A percentile compares a stretch with the other conserved stretches of the same genome.
phyloP scores from a whole-genome alignment of 2,329 filamentous ascomycete species.

The Berkeleyomyces basicola region DNA sequence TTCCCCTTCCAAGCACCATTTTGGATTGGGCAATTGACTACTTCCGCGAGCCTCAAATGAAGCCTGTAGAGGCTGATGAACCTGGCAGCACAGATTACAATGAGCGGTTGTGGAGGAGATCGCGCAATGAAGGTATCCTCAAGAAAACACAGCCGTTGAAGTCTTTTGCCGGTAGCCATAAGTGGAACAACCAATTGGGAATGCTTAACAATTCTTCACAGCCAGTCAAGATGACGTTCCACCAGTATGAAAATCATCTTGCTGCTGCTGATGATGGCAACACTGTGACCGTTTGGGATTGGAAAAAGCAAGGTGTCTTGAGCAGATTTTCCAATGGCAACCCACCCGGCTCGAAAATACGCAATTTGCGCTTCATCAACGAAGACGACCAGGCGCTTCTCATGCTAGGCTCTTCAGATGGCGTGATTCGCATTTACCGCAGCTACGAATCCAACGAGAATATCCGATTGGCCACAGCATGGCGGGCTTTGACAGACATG shows the following conservation, averaged over 20 bases:
- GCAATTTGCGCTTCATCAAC: constrained; percentile 92
- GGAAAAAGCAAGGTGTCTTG: constrained; percentile 58
- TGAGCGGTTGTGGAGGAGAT: constrained; percentile 77
- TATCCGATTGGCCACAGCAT: constrained; percentile 75
- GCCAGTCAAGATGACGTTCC: constrained; percentile 84
- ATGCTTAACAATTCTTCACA: constrained; percentile 83
- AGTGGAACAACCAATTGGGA: constrained; percentile 70
- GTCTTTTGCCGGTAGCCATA: constrained; percentile 65
- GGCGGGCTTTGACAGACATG: constrained; percentile 83
- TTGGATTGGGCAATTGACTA: constrained; percentile 95
- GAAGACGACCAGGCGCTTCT: constrained; percentile 92
- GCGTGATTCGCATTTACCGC: constrained; percentile 81
- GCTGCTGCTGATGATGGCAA: constrained; percentile 88
- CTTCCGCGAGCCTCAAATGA: constrained; percentile 97
- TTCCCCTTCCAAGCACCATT: constrained; percentile 72
- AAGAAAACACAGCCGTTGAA: constrained; percentile 88
- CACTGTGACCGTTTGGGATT: constrained; percentile 85
- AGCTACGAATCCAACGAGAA: constrained; percentile 67
- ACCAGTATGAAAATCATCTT: constrained; percentile 94
- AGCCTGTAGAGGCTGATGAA: constrained; percentile 85
- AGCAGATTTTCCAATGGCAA: constrained; percentile 91
- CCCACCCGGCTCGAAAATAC: constrained; percentile 77
- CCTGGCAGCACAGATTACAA: constrained; percentile 95
- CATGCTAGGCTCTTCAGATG: constrained; percentile 90
- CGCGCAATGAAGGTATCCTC: constrained; percentile 84